A percentile compares a stretch with the other conserved stretches of the same genome.
Conservation (phyloP, 495 filamentous ascomycete species). For the Tuber calosporum region DNA sequence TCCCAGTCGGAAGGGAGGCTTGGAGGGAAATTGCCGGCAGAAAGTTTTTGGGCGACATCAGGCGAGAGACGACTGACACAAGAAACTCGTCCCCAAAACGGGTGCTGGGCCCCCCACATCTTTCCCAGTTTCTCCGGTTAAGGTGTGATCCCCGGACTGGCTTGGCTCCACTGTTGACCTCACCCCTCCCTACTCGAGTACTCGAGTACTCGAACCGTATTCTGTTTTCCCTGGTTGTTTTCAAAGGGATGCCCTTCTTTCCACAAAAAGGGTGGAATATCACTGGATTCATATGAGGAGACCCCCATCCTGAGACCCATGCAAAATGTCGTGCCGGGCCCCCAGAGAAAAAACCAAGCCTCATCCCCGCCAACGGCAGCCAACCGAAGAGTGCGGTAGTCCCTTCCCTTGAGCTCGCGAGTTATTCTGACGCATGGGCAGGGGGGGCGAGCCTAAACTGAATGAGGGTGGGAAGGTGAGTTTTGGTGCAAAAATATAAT, state of each 20-base stretch:
- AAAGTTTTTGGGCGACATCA: not conserved
- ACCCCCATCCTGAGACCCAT: not conserved
- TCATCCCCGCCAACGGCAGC: constrained; percentile 3
- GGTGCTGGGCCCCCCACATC: not conserved
- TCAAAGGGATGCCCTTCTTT: not conserved
- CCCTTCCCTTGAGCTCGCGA: not conserved
- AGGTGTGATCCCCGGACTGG: not conserved
- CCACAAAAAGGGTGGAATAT: not conserved
- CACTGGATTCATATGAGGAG: not conserved
- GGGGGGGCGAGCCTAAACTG: not conserved
- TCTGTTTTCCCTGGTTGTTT: not conserved
- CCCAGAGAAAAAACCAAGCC: not conserved
- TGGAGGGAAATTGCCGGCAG: not conserved
- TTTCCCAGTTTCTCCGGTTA: not conserved
- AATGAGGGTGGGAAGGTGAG: not conserved
- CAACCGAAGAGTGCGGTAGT: not conserved
- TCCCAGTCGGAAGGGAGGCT: not conserved
- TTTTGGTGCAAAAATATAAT: not conserved
- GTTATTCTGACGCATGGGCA: not conserved
- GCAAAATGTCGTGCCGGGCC: not conserved
- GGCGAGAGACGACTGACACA: not conserved
- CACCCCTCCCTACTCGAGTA: no score
- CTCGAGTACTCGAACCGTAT: no score
- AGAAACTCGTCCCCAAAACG: not conserved
- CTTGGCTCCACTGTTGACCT: not conserved